Percentiles rank a stretch among this genome's conserved stretches.
phyloP scores from a whole-genome alignment of 2,329 filamentous ascomycete genomes.

The Plenodomus biglobosus region DNA sequence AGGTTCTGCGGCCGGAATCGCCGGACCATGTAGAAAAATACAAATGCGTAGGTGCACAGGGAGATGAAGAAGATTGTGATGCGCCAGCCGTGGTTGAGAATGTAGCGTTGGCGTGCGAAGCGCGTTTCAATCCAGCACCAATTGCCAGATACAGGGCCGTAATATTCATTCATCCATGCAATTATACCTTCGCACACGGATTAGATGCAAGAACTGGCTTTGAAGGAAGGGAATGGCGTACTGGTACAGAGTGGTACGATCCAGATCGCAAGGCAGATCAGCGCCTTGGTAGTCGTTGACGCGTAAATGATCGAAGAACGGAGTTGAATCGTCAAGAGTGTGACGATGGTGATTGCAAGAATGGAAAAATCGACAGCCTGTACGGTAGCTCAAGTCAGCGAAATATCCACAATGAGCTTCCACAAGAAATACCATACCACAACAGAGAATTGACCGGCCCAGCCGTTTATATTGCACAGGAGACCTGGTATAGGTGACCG shows the following conservation, averaged over 20 bases:
- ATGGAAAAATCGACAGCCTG: constrained; percentile 46
- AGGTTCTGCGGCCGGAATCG: constrained; percentile 11
- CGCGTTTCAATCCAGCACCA: constrained; percentile 53
- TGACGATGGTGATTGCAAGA: constrained; percentile 50
- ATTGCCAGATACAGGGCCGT: constrained; percentile 49
- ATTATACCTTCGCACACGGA: constrained; percentile 2
- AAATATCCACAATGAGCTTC: background rate
- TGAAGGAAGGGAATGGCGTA: constrained; percentile 40
- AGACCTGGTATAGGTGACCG: constrained; percentile 29
- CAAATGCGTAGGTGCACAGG: constrained; percentile 48
- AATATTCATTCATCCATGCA: constrained; percentile 8
- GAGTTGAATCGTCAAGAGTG: constrained; percentile 46
- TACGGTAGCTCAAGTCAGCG: background rate
- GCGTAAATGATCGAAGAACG: constrained; percentile 39
- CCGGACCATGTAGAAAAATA: constrained; percentile 43
- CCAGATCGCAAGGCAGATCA: constrained; percentile 47
- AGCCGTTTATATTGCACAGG: constrained; percentile 49
- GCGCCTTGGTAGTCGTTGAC: constrained; percentile 29
- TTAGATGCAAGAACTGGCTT: background rate
- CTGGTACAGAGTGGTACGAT: constrained; percentile 32
- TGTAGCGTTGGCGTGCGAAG: constrained; percentile 48
- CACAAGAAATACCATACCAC: constrained; percentile 33
- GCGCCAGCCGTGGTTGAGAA: constrained; percentile 51
- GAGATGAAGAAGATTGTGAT: constrained; percentile 48
- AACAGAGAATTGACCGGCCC: constrained; percentile 51